Base-by-base conservation (phyloP, 2,329 filamentous ascomycete genomes). In the Emericellopsis atlantica region DNA sequence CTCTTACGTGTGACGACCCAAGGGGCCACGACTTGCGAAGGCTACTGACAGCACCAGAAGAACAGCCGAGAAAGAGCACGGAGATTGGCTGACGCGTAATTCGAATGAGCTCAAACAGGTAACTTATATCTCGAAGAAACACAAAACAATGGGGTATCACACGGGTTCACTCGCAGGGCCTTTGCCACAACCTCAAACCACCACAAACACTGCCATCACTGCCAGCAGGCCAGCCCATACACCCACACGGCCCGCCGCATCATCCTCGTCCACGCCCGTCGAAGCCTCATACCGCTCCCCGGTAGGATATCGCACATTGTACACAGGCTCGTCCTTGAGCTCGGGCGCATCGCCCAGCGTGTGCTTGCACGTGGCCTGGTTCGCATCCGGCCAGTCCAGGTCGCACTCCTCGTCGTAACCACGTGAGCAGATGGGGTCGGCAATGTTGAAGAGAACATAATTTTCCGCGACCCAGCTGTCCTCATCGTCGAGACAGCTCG, bases 361-460 rank as follows among this genome's bases (percentile, higher is more conserved):
- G 49, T 67, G 59, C 1, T 57, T 45, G 48, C 69, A 72, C 2
- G 51, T 52, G 1, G 68, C 55, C 52, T 71, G 67, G 49, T 72
- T 72, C 39, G 53, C 53, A 11, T 44, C 47, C 1, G 61, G 62
- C 54, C 61, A 65, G 41, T 69, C 58, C 22, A 71, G 51, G 2
- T 54, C 51, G 54, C 70, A 73, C 34, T 46, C 46, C 54, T 74
- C 69, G 44, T 72, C 61, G 38, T 55, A 51, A 15, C 69, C 70
- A 18, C 61, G 46, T 1, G 62, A 63, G 49, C 70, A 73, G 24
- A 67, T 51, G 1, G 65, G 45, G 46, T 74, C 72, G 43, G 60
- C 54, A 36, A 74, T 69, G 51, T 76, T 76, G 53, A 64, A 72
- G 12, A 72, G 52, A 1, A 60, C 58, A 49, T 67, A 61, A 51